Conservation (phyloP, 2,329 filamentous ascomycete genomes). For the Raffaelea deltoideospora region DNA sequence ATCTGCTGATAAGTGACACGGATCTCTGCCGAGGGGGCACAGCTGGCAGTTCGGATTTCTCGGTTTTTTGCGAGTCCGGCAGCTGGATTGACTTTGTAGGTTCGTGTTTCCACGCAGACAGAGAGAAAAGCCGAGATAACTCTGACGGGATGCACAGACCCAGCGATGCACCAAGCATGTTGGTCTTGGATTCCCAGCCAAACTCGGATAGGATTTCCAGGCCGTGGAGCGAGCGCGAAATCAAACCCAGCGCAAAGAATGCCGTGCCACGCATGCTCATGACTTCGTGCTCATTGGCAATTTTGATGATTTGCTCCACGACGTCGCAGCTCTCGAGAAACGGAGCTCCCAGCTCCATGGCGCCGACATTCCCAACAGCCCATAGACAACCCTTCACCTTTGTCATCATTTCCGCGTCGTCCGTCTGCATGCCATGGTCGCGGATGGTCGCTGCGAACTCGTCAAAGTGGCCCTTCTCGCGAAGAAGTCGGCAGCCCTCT, state of each 20-base stretch:
- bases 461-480: slow-evolving; percentile 89
- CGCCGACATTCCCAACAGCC: slow-evolving; percentile 96
- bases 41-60: slow-evolving; percentile 26
- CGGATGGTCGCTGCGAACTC: slow-evolving; percentile 83
- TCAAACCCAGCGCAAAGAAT: slow-evolving; percentile 87
- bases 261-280: slow-evolving; percentile 90
- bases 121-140: slow-evolving; percentile 63
- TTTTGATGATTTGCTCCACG: slow-evolving; percentile 71
- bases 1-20: slow-evolving; percentile 18
- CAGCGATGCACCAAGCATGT: slow-evolving; percentile 64
- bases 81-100: slow-evolving; percentile 31
- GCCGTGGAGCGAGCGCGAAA: slow-evolving; percentile 82
- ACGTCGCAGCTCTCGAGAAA: slow-evolving; percentile 87
- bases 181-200: slow-evolving; percentile 87
- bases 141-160: slow-evolving; percentile 77
- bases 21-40: slow-evolving; percentile 24
- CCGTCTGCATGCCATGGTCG: slow-evolving; percentile 70
- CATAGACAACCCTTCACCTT: slow-evolving; percentile 96
- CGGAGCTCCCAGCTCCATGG: slow-evolving; percentile 90
- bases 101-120: slow-evolving; percentile 43
- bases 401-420: slow-evolving; percentile 70
- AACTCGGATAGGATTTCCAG: slow-evolving; percentile 79
- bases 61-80: slow-evolving; percentile 37
- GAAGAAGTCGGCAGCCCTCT: slow-evolving; percentile 79
- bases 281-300: slow-evolving; percentile 76